phyloP scores from a whole-genome alignment of 2,329 filamentous ascomycete genomes.

The Sporothrix variecibatus region DNA sequence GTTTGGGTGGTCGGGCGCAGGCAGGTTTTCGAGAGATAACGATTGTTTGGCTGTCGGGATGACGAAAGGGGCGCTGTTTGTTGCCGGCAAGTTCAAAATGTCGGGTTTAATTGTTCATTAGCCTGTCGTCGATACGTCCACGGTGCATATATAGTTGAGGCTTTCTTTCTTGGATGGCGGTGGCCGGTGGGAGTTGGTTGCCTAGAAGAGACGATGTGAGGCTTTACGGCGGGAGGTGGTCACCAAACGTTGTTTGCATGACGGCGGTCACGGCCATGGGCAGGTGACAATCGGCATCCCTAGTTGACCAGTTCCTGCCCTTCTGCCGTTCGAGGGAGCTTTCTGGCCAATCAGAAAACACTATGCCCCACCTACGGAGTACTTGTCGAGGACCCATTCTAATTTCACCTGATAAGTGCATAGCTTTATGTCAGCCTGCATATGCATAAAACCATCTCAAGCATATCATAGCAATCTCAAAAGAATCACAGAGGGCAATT shows the following conservation, averaged over 20 bases:
- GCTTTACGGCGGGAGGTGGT: slow-evolving; percentile 5
- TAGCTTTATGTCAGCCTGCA: neutral
- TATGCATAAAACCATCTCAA: neutral
- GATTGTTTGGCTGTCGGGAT: neutral
- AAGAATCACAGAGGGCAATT: neutral
- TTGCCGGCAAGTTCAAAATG: neutral
- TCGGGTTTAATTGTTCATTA: neutral
- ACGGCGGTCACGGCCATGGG: neutral
- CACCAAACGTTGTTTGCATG: neutral
- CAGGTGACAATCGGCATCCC: slow-evolving; percentile 21
- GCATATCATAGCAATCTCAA: neutral
- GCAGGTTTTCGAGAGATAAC: neutral
- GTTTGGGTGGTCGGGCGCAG: neutral
- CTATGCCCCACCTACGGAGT: neutral
- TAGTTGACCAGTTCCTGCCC: neutral
- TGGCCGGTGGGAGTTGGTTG: neutral
- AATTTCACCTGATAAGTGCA: slow-evolving; percentile 16
- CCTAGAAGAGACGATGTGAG: neutral
- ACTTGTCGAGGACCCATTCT: neutral
- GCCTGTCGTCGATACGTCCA: neutral
- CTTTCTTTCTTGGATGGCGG: neutral
- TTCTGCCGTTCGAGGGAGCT: neutral
- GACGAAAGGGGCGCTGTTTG: neutral
- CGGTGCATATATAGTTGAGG: neutral
- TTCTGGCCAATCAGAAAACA: slow-evolving; percentile 12